phyloP scores from a whole-genome alignment of 495 filamentous ascomycete species.

The Aspergillus bridgeri region DNA sequence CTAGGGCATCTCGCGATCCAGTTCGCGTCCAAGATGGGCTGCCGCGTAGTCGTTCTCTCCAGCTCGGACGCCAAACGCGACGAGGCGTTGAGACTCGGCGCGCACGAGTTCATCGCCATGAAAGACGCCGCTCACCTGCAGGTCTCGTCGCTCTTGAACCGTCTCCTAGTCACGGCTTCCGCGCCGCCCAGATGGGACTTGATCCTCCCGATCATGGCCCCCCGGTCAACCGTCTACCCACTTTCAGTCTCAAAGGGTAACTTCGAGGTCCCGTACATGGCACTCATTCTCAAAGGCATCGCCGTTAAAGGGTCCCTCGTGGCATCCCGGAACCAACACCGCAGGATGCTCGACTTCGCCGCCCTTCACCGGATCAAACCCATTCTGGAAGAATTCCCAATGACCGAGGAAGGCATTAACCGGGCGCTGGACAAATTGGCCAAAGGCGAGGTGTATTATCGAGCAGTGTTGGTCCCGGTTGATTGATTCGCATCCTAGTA shows the following conservation, averaged over 20 bases:
- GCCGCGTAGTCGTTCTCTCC: constrained; percentile 14
- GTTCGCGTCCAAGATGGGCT: constrained; percentile 17
- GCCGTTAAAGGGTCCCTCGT: constrained; percentile 8
- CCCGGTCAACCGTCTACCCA: constrained; percentile 5
- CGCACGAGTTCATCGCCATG: constrained; percentile 14
- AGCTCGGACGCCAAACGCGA: constrained; percentile 14
- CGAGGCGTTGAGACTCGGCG: constrained; percentile 12
- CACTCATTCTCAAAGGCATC: constrained; percentile 7
- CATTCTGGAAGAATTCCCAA: constrained; percentile 9
- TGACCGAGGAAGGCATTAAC: constrained; percentile 8
- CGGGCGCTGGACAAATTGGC: constrained; percentile 11
- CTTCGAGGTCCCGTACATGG: constrained; percentile 12
- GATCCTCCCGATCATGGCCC: constrained; percentile 7
- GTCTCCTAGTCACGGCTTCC: constrained; percentile 9
- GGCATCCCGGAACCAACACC: neutral
- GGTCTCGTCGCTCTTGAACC: neutral
- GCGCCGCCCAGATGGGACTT: constrained; percentile 11
- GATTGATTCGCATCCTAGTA: too few species aligned
- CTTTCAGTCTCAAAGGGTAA: constrained; percentile 4
- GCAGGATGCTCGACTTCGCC: constrained; percentile 11
- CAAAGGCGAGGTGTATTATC: constrained; percentile 10
- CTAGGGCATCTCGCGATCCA: constrained; percentile 17
- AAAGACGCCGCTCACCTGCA: constrained; percentile 9
- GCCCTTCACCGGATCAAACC: constrained; percentile 9
- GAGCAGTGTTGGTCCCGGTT: constrained; percentile 9